Evolutionary conservation across 768 basidiomycete genomes (phyloP).

Genomic region (Xerocomus potaroensis): DNA sequence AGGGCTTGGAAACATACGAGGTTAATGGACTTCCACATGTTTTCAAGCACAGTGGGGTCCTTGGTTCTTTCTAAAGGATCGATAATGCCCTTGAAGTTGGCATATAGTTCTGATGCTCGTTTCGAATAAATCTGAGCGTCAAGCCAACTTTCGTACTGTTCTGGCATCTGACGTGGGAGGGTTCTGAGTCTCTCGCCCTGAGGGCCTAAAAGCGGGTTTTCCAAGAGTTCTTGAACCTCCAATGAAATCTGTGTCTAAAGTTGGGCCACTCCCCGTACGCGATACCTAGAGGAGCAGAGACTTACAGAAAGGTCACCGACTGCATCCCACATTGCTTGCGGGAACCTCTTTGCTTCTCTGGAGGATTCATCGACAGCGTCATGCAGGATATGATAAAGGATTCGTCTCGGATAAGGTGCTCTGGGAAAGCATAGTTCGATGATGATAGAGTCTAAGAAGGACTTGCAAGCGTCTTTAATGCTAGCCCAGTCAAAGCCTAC

Average conservation of each 20-base stretch:
- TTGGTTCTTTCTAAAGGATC: conserved; percentile 57
- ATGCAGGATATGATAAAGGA: conserved; percentile 62
- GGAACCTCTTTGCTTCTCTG: conserved; percentile 68
- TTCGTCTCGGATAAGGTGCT: conserved; percentile 59
- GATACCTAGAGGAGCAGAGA: conserved; percentile 38
- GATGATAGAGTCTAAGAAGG: conserved; percentile 80
- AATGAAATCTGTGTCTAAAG: conserved; percentile 48
- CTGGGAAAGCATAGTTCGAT: conserved; percentile 77
- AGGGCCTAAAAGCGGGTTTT: conserved; percentile 53
- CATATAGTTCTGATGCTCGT: conserved; percentile 47
- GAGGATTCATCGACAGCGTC: conserved; percentile 74
- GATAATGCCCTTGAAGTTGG: conserved; percentile 52
- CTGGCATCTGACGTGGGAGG: conserved; percentile 49
- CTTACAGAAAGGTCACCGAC: conserved; percentile 76
- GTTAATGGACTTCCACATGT: conserved; percentile 64
- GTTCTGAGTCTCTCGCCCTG: conserved; percentile 52
- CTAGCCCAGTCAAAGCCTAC: conserved; percentile 63
- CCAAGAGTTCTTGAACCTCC: conserved; percentile 61
- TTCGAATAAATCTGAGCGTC: conserved; percentile 64
- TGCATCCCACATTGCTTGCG: conserved; percentile 76
- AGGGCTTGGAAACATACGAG: conserved; percentile 36
- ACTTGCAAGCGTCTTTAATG: conserved; percentile 60
- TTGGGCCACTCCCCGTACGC: background rate
- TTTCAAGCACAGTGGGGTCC: conserved; percentile 45
- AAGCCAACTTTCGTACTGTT: conserved; percentile 60